Percentiles rank a stretch among this genome's conserved stretches.
These are phyloP conservation scores for Isatis lusitanica DNA, from an alignment of 441 rosid species.

Conservation along the genomic window DNA sequence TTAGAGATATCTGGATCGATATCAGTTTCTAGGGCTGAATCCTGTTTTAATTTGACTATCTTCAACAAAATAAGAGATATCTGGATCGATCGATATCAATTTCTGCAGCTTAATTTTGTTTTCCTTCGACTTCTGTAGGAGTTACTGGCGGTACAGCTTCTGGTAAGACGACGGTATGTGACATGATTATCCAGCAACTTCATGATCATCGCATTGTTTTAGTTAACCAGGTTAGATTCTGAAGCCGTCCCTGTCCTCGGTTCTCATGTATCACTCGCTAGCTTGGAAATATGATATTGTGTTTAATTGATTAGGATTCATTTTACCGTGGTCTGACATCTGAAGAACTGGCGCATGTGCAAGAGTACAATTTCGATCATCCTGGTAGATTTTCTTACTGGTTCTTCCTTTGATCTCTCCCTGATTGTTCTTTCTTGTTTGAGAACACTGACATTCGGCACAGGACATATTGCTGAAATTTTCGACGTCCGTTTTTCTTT, in stretches of 20 bases:
- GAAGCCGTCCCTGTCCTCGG: not conserved
- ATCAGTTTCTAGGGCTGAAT: slow-evolving; percentile 1
- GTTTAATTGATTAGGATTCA: slow-evolving; percentile 61
- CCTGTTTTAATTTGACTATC: not conserved
- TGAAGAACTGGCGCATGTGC: slow-evolving; percentile 72
- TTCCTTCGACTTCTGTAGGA: slow-evolving; percentile 43
- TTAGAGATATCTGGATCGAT: not conserved
- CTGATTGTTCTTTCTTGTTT: not conserved
- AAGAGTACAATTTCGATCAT: slow-evolving; percentile 96
- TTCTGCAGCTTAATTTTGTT: not conserved
- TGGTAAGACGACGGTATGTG: slow-evolving; percentile 97
- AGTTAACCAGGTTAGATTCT: slow-evolving; percentile 74
- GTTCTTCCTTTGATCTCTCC: not conserved
- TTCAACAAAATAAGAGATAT: not conserved
- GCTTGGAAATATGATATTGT: not conserved
- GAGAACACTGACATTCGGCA: not conserved
- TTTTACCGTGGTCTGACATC: slow-evolving; percentile 92
- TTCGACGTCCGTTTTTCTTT: not conserved
- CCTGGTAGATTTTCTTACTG: slow-evolving; percentile 56
- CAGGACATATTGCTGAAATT: not conserved
- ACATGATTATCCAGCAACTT: slow-evolving; percentile 96
- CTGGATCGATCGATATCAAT: not conserved
- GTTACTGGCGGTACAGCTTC: slow-evolving; percentile 99
- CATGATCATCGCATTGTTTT: slow-evolving; percentile 97
- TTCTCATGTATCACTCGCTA: not conserved